Percentiles rank a stretch among this genome's conserved stretches.
Evolutionary conservation across 768 basidiomycete genomes (phyloP).

Genomic region (Solioccasus polychromus): DNA sequence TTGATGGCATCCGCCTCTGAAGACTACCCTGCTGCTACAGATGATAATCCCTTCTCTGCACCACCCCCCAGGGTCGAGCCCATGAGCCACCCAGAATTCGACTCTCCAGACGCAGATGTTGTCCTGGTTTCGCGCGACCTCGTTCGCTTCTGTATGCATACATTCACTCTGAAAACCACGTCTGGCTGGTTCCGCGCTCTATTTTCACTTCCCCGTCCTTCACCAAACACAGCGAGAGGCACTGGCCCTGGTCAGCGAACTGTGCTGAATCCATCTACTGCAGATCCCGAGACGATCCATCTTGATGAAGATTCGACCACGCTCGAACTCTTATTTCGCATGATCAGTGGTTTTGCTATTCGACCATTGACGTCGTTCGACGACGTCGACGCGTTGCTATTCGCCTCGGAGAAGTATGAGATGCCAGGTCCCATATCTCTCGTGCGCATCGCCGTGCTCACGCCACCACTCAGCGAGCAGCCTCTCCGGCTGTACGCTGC

Average conservation of each 20-base stretch:
- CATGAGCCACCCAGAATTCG: slow-evolving; percentile 48
- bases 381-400: slow-evolving; percentile 53
- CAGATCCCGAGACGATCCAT: slow-evolving; percentile 41
- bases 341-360: slow-evolving; percentile 60
- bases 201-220: slow-evolving; percentile 51
- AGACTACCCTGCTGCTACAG: slow-evolving; percentile 1
- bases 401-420: slow-evolving; percentile 67
- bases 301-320: slow-evolving; percentile 56
- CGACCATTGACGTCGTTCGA: slow-evolving; percentile 49
- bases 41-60: background rate
- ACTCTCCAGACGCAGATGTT: slow-evolving; percentile 53
- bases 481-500: slow-evolving; percentile 53
- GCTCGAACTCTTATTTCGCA: slow-evolving; percentile 55
- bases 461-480: slow-evolving; percentile 46
- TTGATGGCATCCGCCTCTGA: slow-evolving; percentile 17
- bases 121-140: slow-evolving; percentile 49
- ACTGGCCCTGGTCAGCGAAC: background rate
- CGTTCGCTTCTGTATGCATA: slow-evolving; percentile 55
- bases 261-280: slow-evolving; percentile 10
- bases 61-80: slow-evolving; percentile 6
- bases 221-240: background rate
- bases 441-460: slow-evolving; percentile 54
- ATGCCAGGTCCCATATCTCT: slow-evolving; percentile 64
- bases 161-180: slow-evolving; percentile 55
- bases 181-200: slow-evolving; percentile 59